Percentiles rank a stretch among this genome's conserved stretches.
Conservation (phyloP, 495 filamentous ascomycete species). For the Penicillium bovifimosum region DNA sequence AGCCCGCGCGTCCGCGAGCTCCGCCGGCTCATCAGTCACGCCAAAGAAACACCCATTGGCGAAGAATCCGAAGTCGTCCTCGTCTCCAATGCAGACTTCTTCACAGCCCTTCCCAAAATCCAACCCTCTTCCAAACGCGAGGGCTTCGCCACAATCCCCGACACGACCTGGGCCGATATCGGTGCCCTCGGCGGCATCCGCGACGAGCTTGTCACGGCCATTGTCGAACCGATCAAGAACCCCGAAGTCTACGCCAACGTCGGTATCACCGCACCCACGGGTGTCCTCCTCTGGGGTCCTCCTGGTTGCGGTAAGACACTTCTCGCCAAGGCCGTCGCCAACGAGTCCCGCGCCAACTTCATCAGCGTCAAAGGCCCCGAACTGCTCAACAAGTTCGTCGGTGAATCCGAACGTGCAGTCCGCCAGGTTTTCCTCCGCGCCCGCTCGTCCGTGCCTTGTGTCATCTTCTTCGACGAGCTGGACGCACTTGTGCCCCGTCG, state of each 20-base stretch:
- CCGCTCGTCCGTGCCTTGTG: conserved; percentile 78
- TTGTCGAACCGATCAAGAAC: conserved; percentile 85
- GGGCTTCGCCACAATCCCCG: conserved; percentile 95
- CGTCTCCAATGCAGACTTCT: conserved; percentile 61
- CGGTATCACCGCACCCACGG: conserved; percentile 83
- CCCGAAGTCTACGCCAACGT: conserved; percentile 75
- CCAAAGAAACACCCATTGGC: conserved; percentile 44
- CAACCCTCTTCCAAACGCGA: conserved; percentile 92
- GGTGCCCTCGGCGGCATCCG: conserved; percentile 77
- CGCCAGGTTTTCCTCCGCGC: conserved; percentile 89
- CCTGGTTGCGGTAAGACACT: conserved; percentile 97
- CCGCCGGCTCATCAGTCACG: conserved; percentile 49
- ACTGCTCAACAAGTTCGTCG: conserved; percentile 90
- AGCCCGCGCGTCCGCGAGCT: conserved; percentile 44
- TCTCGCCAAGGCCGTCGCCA: conserved; percentile 92
- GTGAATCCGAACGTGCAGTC: conserved; percentile 89
- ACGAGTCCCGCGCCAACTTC: conserved; percentile 94
- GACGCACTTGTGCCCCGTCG: conserved; percentile 86
- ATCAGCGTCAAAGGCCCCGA: conserved; percentile 97
- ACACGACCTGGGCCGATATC: conserved; percentile 91
- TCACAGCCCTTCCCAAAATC: conserved; percentile 73
- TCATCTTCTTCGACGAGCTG: conserved; percentile 97
- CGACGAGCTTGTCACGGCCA: conserved; percentile 76
- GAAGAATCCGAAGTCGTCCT: conserved; percentile 40
- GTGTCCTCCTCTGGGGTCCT: conserved; percentile 93